These are phyloP conservation scores for Trichoderma semiorbis DNA, from an alignment of 2,329 filamentous ascomycete genomes.

Conservation along the genomic window DNA sequence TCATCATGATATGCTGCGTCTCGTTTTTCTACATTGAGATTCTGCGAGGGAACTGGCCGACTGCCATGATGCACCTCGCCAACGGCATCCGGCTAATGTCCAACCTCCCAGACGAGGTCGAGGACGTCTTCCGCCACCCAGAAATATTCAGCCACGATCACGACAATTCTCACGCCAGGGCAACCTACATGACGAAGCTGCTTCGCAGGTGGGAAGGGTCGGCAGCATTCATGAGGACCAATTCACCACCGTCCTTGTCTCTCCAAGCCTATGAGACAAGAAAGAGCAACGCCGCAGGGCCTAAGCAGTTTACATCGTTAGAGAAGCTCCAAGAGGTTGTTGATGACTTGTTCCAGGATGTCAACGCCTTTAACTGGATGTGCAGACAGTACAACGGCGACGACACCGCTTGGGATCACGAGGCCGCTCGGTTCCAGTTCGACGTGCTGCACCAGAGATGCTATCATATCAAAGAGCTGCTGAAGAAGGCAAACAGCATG, in stretches of 20 bases:
- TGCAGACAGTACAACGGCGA: conserved; percentile 20
- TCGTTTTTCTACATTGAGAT: conserved; percentile 33
- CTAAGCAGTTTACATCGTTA: conserved; percentile 19
- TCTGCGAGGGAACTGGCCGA: conserved; percentile 26
- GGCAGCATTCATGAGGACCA: conserved; percentile 21
- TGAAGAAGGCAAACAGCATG: conserved; percentile 9
- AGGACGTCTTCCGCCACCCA: conserved; percentile 20
- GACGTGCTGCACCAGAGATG: conserved; percentile 22
- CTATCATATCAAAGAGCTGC: conserved; percentile 17
- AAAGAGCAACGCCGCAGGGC: conserved; percentile 14
- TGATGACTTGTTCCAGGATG: conserved; percentile 26
- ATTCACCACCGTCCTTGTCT: conserved; percentile 23
- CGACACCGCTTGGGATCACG: conserved; percentile 20
- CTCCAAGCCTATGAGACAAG: conserved; percentile 21
- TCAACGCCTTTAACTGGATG: conserved; percentile 23
- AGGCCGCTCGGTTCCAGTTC: conserved; percentile 20
- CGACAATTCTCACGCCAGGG: conserved; percentile 19
- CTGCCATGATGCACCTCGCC: conserved; percentile 28
- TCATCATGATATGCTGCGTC: conserved; percentile 32
- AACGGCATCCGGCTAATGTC: conserved; percentile 33
- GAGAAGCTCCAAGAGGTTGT: conserved; percentile 21
- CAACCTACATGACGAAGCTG: conserved; percentile 24
- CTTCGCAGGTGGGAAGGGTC: conserved; percentile 26
- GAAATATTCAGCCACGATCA: conserved; percentile 20
- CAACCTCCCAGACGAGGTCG: conserved; percentile 25